These are phyloP conservation scores for Blastobotrys petasosporus DNA, from an alignment of 1,139 yeast genomes.

Conservation along the genomic window DNA sequence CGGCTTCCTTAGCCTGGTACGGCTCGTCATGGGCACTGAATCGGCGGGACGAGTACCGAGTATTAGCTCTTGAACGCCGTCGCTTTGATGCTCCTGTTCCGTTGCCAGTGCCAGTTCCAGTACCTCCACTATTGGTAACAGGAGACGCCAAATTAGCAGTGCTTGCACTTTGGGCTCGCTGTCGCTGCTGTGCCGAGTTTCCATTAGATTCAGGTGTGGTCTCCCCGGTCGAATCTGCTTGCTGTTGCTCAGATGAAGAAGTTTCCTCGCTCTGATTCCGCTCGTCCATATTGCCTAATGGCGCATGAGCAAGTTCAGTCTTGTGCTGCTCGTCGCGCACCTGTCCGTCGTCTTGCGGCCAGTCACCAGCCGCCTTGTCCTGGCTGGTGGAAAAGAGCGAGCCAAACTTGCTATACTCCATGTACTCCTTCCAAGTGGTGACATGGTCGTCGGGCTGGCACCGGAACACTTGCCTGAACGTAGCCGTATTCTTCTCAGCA, in stretches of 20 bases:
- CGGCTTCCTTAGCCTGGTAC: constrained; percentile 66
- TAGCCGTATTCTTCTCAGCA: constrained; percentile 76
- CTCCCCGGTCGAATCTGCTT: neutral
- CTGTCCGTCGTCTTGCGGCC: constrained; percentile 8
- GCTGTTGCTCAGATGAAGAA: neutral
- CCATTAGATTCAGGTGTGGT: neutral
- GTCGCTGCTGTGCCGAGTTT: neutral
- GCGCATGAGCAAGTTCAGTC: constrained; percentile 19
- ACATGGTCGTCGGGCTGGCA: constrained; percentile 93
- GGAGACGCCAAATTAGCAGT: neutral
- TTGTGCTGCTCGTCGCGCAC: constrained; percentile 7
- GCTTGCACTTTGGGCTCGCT: too few relatives aligned
- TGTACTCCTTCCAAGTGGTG: constrained; percentile 83
- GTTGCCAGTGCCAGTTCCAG: neutral
- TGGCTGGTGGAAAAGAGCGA: constrained; percentile 35
- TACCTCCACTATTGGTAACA: neutral
- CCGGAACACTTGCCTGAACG: constrained; percentile 81
- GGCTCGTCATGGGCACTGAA: constrained; percentile 36
- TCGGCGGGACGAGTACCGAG: constrained; percentile 12
- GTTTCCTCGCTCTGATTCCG: constrained; percentile 9
- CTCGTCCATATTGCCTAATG: constrained; percentile 18
- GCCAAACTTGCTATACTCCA: constrained; percentile 44
- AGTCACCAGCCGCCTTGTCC: constrained; percentile 19
- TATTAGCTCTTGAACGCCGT: constrained; percentile 11
- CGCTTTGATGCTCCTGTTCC: neutral